Conservation (phyloP, 805 yeast genomes). For the Zygotorulaspora chibaensis region DNA sequence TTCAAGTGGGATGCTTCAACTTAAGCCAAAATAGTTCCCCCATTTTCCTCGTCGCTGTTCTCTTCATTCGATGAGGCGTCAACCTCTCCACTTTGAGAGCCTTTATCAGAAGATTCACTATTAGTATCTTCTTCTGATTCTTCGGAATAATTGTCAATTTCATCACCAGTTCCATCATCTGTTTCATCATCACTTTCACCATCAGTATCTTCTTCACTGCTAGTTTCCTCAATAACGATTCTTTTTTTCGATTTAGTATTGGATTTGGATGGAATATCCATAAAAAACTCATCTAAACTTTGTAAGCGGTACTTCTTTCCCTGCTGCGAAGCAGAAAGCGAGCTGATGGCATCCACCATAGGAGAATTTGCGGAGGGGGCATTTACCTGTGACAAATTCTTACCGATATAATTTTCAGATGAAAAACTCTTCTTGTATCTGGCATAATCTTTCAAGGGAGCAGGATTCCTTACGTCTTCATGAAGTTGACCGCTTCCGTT, state of each 20-base stretch:
- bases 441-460: conserved; percentile 40
- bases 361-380: conserved; percentile 10
- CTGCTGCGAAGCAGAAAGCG: conserved; percentile 18
- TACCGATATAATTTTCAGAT: conserved; percentile 20
- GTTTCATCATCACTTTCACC: conserved; percentile 35
- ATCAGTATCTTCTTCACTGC: conserved; percentile 28
- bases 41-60: background rate
- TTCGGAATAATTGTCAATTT: conserved; percentile 10
- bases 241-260: conserved; percentile 11
- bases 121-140: conserved; percentile 4
- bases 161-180: conserved; percentile 31
- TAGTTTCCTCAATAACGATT: conserved; percentile 27
- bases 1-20: background rate
- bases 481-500: conserved; percentile 10
- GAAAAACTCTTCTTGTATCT: conserved; percentile 35
- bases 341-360: conserved; percentile 1
- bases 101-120: conserved; percentile 2
- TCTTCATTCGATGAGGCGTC: background rate
- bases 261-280: conserved; percentile 38
- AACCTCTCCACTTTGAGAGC: background rate
- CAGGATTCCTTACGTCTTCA: conserved; percentile 36
- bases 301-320: conserved; percentile 55
- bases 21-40: background rate
- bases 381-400: background rate
- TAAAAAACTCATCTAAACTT: conserved; percentile 84